Percentiles rank a stretch among this genome's conserved stretches.
Conservation (phyloP, 768 basidiomycete genomes). For the Crepidotus variabilis region DNA sequence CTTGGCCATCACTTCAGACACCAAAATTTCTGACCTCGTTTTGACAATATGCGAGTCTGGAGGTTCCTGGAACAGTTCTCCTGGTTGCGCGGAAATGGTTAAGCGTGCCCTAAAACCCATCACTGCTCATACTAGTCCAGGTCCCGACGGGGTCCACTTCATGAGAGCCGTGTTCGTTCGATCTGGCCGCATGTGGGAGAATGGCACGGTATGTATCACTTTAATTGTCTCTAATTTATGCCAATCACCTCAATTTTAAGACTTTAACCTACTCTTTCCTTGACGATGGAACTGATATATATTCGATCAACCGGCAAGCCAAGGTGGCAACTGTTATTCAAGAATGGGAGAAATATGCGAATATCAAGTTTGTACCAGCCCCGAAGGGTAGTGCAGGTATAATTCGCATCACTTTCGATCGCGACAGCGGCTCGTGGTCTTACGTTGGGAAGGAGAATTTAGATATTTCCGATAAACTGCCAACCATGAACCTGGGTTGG, state of each 20-base stretch:
- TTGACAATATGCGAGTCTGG: background rate
- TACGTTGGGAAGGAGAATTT: slow-evolving; percentile 10
- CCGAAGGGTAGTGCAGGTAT: background rate
- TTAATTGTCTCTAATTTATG: background rate
- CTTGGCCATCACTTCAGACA: background rate
- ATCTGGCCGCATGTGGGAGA: slow-evolving; percentile 1
- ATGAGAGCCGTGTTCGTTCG: slow-evolving; percentile 1
- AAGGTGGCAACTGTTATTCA: slow-evolving; percentile 12
- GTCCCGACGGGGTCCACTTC: background rate
- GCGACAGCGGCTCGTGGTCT: slow-evolving; percentile 10
- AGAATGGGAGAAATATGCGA: slow-evolving; percentile 15
- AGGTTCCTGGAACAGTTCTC: background rate
- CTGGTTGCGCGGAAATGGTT: background rate
- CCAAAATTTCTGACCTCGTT: background rate
- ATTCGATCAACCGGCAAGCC: background rate
- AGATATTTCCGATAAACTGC: background rate
- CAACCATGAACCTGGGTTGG: slow-evolving; percentile 16
- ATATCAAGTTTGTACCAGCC: slow-evolving; percentile 10
- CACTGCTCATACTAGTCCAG: background rate
- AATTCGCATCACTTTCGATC: slow-evolving; percentile 11
- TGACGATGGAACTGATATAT: background rate
- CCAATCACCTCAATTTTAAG: background rate
- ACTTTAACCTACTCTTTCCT: background rate
- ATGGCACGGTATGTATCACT: background rate
- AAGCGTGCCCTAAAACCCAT: background rate